Conservation (phyloP, 78 protist species). For the Dictyostelium purpureum region DNA sequence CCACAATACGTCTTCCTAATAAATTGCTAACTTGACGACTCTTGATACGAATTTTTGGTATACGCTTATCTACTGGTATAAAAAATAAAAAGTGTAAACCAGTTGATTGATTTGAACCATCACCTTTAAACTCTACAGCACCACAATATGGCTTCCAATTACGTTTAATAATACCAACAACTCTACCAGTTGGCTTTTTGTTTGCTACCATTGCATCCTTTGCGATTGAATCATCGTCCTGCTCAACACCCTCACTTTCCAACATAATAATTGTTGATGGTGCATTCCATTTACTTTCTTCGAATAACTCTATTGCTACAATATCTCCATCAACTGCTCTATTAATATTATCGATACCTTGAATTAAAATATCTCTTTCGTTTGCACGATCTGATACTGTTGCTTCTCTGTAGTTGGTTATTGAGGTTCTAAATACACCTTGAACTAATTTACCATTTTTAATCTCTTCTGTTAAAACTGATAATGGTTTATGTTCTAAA, state of each 20-base stretch:
- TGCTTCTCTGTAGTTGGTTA: conserved; percentile 55
- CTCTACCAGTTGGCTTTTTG: conserved; percentile 49
- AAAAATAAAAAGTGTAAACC: conserved; percentile 40
- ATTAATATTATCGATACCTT: conserved; percentile 73
- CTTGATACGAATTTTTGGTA: conserved; percentile 79
- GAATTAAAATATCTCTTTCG: conserved; percentile 70
- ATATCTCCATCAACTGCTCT: conserved; percentile 84
- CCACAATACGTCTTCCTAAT: conserved; percentile 75
- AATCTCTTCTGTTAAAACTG: conserved; percentile 27
- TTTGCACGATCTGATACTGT: conserved; percentile 9
- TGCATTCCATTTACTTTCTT: conserved; percentile 29
- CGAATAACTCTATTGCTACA: conserved; percentile 75
- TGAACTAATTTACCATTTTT: conserved; percentile 56
- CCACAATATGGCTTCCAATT: conserved; percentile 89
- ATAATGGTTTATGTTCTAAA: conserved; percentile 23
- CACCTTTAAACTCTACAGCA: conserved; percentile 33
- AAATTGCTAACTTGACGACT: conserved; percentile 65
- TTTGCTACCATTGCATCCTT: not conserved
- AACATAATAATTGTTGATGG: conserved; percentile 53
- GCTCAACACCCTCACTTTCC: conserved; percentile 56
- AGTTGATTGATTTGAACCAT: not conserved
- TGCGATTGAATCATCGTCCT: conserved; percentile 57
- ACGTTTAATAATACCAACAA: conserved; percentile 85
- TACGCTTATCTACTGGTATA: conserved; percentile 69
- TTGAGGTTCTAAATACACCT: conserved; percentile 67